phyloP scores from a whole-genome alignment of 1,284 basidiomycete genomes.

The Fomitopsis schrenkii region DNA sequence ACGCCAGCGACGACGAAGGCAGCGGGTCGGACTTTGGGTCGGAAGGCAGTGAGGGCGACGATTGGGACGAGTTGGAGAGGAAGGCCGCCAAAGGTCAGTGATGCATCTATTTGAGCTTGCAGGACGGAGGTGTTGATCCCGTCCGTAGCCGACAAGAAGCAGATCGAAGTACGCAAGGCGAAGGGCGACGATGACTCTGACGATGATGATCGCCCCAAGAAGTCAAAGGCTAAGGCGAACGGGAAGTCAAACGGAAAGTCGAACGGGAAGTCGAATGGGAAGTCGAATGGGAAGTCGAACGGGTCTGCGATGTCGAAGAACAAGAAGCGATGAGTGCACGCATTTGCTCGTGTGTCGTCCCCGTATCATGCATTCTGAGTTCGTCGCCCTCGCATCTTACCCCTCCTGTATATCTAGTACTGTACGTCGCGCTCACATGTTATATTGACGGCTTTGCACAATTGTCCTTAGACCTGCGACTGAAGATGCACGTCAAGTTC shows the following conservation, averaged over 20 bases:
- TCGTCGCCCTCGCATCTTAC: neutral
- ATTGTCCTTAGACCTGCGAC: no score
- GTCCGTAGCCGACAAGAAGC: constrained; percentile 63
- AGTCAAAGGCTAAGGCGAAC: constrained; percentile 32
- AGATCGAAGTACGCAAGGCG: constrained; percentile 39
- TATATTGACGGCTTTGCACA: neutral
- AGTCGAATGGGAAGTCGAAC: constrained; percentile 36
- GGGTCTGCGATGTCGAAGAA: constrained; percentile 29
- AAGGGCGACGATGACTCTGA: constrained; percentile 53
- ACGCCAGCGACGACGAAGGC: constrained; percentile 64
- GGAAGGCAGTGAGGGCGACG: constrained; percentile 79
- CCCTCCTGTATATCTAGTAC: neutral
- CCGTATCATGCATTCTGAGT: neutral
- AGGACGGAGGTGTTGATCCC: neutral
- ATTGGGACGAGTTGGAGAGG: constrained; percentile 93
- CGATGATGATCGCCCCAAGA: constrained; percentile 64
- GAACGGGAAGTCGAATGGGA: constrained; percentile 36
- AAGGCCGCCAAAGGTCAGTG: constrained; percentile 80
- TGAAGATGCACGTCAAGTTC: no score
- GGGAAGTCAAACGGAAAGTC: constrained; percentile 34
- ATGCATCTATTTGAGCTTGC: neutral
- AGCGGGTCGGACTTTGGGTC: constrained; percentile 65
- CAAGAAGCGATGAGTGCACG: constrained; percentile 18
- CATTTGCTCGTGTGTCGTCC: neutral
- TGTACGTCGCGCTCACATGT: neutral